Evolutionary conservation across 1,284 basidiomycete species (phyloP).

Genomic region (Kwoniella shivajii): DNA sequence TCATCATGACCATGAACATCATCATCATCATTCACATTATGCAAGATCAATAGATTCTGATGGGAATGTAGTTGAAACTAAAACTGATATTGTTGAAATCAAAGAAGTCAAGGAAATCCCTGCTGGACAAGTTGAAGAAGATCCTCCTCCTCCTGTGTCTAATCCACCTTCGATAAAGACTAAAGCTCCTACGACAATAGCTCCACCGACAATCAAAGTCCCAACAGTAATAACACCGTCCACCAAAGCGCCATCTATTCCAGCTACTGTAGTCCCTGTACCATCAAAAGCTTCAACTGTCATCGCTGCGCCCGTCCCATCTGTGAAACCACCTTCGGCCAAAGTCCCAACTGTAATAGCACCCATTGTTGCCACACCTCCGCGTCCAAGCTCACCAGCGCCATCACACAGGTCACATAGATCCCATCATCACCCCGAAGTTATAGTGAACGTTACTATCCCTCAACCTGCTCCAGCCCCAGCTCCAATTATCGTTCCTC

Average conservation of each 20-base stretch:
- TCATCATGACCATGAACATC: constrained; percentile 23
- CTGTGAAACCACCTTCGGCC: constrained; percentile 15
- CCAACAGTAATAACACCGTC: background rate
- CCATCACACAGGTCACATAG: constrained; percentile 23
- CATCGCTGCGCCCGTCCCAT: constrained; percentile 11
- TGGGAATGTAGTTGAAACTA: constrained; percentile 9
- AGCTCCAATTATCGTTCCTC: constrained; percentile 6
- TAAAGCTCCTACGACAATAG: background rate
- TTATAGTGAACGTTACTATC: constrained; percentile 33
- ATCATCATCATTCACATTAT: constrained; percentile 28
- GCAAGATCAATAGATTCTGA: constrained; percentile 18
- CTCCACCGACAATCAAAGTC: background rate
- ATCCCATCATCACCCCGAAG: constrained; percentile 31
- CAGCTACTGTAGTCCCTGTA: constrained; percentile 3
- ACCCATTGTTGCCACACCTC: constrained; percentile 8
- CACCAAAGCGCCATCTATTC: background rate
- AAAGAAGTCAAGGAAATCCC: constrained; percentile 9
- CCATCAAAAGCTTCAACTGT: constrained; percentile 3
- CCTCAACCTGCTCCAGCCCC: constrained; percentile 20
- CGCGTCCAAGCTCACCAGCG: constrained; percentile 25
- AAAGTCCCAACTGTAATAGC: constrained; percentile 6
- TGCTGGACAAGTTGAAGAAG: background rate
- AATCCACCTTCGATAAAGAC: background rate
- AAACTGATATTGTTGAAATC: constrained; percentile 11
- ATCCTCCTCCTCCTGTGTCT: background rate